Evolutionary conservation across 345 rosid species (phyloP), one percentile per base, ranked within the genome.

Genomic region (Hirschfeldia incana): DNA sequence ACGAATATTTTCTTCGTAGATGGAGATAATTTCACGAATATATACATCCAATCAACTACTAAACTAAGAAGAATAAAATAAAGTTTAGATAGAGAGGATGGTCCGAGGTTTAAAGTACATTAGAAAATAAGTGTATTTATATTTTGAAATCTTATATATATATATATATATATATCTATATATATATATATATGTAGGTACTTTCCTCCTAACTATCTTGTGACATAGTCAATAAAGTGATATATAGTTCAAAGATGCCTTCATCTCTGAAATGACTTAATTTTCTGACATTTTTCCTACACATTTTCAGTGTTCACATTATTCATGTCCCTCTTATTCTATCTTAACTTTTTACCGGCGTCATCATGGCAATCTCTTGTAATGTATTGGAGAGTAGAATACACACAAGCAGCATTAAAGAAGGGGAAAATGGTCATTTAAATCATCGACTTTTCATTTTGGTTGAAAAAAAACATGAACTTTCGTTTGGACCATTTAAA

Each of bases 161-260:
- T 60, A n/a, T n/a, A n/a, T n/a, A n/a, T n/a, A n/a, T n/a, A n/a
- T n/a, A n/a, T n/a, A n/a, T n/a, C n/a, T n/a, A n/a, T n/a, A n/a
- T 0, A 15, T 16, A 32, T 29, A n/a, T 21, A 21, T 21, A 29
- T 29, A 29, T 29, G 2, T 60, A 34, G 4, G 71, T n/a, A 74
- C 75, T 79, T 79, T 79, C 49, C 66, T 68, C 75, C 75, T 74
- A 79, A 79, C 78, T 69, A 74, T 74, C 60, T 69, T 73, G 51
- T 36, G 7, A 36, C 36, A 29, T 36, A 74, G 78, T 79, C 66
- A 62, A 74, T n/a, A 74, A 79, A 74, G 78, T 51, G 78, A 68
- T 60, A 33, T 26, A 36, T 68, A 34, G 62, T 62, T 74, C 64
- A 51, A 73, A 67, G 70, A 61, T 73, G 28, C 78, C 12, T 72